A percentile compares a stretch with the other conserved stretches of the same genome.
Evolutionary conservation across 2,329 filamentous ascomycete genomes (phyloP).

Genomic region (Sordariomycetes sp.): DNA sequence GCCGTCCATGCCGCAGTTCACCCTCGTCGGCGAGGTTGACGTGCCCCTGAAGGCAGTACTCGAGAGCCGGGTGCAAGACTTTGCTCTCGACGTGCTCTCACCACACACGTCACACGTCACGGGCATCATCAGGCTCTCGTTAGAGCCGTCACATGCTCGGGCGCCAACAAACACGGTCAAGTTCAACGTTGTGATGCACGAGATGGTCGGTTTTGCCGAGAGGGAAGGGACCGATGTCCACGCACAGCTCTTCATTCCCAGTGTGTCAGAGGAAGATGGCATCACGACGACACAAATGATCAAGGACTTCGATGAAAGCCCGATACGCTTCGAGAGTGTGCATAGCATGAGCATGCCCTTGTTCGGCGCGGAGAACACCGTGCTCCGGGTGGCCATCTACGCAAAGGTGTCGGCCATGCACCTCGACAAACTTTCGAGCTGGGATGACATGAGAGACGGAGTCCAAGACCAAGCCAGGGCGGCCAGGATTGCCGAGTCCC

Average conservation of each 20-base stretch:
- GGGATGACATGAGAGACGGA: slow-evolving; percentile 94
- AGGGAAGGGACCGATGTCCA: slow-evolving; percentile 93
- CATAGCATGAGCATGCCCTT: slow-evolving; percentile 94
- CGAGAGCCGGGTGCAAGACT: slow-evolving; percentile 89
- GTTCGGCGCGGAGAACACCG: slow-evolving; percentile 54
- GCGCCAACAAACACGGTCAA: slow-evolving; percentile 88
- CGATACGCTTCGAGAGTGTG: slow-evolving; percentile 91
- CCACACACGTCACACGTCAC: slow-evolving; percentile 87
- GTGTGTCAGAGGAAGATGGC: slow-evolving; percentile 78
- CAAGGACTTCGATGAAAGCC: slow-evolving; percentile 82
- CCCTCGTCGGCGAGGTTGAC: slow-evolving; percentile 83
- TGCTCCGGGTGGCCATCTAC: slow-evolving; percentile 80
- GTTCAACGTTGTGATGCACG: slow-evolving; percentile 98
- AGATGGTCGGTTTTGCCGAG: slow-evolving; percentile 88
- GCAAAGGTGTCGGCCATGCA: slow-evolving; percentile 88
- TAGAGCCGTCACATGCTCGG: slow-evolving; percentile 88
- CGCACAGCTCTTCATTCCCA: slow-evolving; percentile 91
- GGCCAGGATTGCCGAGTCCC: slow-evolving; percentile 74
- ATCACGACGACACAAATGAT: slow-evolving; percentile 95
- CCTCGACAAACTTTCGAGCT: slow-evolving; percentile 91
- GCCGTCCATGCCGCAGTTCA: slow-evolving; percentile 82
- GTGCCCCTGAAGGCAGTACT: slow-evolving; percentile 90
- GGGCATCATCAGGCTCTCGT: slow-evolving; percentile 78
- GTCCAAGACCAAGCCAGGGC: slow-evolving; percentile 44
- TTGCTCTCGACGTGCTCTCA: slow-evolving; percentile 79